Conservation (phyloP, 2,329 filamentous ascomycete species). For the Aspergillus sp. region DNA sequence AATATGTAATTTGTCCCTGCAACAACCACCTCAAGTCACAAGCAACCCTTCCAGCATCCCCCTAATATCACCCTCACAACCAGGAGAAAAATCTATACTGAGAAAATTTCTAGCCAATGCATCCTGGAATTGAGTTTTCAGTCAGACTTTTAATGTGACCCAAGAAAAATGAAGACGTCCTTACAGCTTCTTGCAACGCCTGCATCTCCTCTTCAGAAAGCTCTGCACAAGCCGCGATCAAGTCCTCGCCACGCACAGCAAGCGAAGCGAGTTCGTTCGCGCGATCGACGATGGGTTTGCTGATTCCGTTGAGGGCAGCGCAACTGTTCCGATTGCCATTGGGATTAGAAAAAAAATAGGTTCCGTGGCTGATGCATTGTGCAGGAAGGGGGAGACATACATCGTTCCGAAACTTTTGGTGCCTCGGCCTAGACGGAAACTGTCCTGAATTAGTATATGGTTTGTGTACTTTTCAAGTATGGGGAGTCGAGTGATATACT, state of each 20-base stretch:
- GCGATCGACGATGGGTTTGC: conserved; percentile 70
- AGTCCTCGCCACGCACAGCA: conserved; percentile 72
- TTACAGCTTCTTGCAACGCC: conserved; percentile 70
- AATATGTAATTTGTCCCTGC: conserved; percentile 10
- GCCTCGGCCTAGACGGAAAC: conserved; percentile 66
- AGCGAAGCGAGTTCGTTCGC: conserved; percentile 75
- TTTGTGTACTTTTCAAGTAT: background rate
- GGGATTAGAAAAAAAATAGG: background rate
- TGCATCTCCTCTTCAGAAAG: conserved; percentile 66
- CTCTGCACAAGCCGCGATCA: conserved; percentile 72
- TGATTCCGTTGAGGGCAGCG: conserved; percentile 84
- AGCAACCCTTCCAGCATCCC: conserved; percentile 19
- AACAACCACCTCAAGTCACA: background rate
- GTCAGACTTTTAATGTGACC: too few species aligned
- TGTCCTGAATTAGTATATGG: conserved; percentile 26
- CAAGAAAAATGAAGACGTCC: conserved; percentile 19
- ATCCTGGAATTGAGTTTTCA: conserved; percentile 14
- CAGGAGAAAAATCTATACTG: conserved; percentile 17
- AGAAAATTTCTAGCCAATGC: conserved; percentile 26
- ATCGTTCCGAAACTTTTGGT: conserved; percentile 81
- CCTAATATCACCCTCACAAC: conserved; percentile 4
- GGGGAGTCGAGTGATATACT: conserved; percentile 39
- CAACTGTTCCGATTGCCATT: conserved; percentile 55
- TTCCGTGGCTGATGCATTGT: background rate
- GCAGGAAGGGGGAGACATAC: conserved; percentile 35